Evolutionary conservation across 164 flowering plant species (phyloP).

Genomic region (Magnolia sinica): DNA sequence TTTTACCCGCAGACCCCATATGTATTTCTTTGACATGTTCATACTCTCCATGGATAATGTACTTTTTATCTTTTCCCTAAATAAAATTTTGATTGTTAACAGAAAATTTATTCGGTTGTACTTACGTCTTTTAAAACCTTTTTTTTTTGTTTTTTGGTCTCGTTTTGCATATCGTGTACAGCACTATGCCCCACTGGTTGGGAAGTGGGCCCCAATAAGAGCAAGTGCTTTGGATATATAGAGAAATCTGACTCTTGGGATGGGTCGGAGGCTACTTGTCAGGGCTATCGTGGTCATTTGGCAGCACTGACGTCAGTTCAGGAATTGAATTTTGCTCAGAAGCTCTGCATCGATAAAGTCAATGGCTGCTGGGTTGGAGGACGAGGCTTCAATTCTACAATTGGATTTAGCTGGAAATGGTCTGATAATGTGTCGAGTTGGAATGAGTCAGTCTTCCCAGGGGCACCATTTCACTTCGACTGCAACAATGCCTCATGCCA

Average conservation of each 20-base stretch:
- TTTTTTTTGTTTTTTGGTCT: not conserved
- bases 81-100: not conserved
- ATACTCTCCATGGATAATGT: not conserved
- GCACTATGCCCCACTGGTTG: conserved; percentile 67
- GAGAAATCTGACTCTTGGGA: conserved; percentile 49
- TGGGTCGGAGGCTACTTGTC: conserved; percentile 52
- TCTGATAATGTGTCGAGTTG: conserved; percentile 54
- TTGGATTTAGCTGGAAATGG: conserved; percentile 69
- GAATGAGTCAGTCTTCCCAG: conserved; percentile 48
- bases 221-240: conserved; percentile 44
- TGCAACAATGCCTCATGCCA: conserved; percentile 49
- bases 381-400: conserved; percentile 29
- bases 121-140: no score
- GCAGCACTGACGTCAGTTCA: conserved; percentile 53
- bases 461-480: conserved; percentile 20
- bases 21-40: not conserved
- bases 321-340: conserved; percentile 50
- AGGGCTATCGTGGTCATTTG: conserved; percentile 48
- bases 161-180: conserved; percentile 17
- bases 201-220: conserved; percentile 42
- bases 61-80: not conserved
- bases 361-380: conserved; percentile 89
- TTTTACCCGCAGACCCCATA: not conserved
- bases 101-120: not conserved
- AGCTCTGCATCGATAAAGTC: conserved; percentile 38